Percentiles rank a stretch among this genome's conserved stretches.
Evolutionary conservation across 108 stramenopile species (phyloP).

Genomic region (Chaetoceros tenuissimus): DNA sequence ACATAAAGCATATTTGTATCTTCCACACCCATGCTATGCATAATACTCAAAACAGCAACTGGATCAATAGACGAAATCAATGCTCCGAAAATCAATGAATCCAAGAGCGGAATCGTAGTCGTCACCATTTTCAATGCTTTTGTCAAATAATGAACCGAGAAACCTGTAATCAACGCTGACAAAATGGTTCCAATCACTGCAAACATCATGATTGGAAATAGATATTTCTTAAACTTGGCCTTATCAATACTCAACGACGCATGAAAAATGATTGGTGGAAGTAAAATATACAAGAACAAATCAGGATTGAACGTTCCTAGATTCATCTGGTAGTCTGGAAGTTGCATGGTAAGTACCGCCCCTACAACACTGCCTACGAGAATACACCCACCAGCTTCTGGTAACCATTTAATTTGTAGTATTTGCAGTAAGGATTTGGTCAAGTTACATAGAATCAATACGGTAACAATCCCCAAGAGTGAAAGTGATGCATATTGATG

Average conservation of each 20-base stretch:
- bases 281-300: conserved; percentile 69
- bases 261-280: conserved; percentile 86
- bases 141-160: conserved; percentile 48
- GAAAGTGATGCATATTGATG: conserved; percentile 23
- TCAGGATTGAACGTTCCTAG: conserved; percentile 67
- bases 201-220: conserved; percentile 70
- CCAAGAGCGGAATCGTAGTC: conserved; percentile 46
- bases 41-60: conserved; percentile 71
- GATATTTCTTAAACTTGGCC: conserved; percentile 56
- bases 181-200: conserved; percentile 74
- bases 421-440: conserved; percentile 53
- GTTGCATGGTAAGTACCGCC: conserved; percentile 2
- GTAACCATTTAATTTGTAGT: conserved; percentile 48
- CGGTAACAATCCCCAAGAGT: conserved; percentile 59
- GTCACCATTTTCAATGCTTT: conserved; percentile 11
- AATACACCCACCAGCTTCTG: conserved; percentile 78
- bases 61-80: conserved; percentile 87
- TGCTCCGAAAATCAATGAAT: conserved; percentile 79
- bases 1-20: conserved; percentile 76
- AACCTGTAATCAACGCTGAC: conserved; percentile 63
- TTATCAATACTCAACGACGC: conserved; percentile 76
- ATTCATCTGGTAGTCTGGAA: conserved; percentile 19
- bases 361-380: conserved; percentile 50
- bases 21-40: conserved; percentile 62
- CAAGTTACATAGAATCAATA: conserved; percentile 63